A percentile compares a stretch with the other conserved stretches of the same genome.
Evolutionary conservation across 805 yeast species (phyloP).

Genomic region (Candida sonorensis): DNA sequence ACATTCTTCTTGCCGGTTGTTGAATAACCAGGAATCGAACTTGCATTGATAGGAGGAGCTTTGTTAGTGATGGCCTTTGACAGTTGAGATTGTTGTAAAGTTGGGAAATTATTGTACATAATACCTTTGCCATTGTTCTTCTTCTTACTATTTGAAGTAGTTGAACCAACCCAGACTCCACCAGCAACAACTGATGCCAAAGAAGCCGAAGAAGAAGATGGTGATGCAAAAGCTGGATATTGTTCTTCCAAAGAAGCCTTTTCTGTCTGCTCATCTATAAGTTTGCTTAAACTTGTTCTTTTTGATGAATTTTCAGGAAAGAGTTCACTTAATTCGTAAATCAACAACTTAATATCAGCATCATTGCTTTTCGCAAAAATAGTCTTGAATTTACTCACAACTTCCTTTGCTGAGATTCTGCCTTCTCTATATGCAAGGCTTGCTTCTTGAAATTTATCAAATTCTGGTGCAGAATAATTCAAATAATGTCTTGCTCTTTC

Average conservation of each 20-base stretch:
- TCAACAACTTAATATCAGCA: conserved; percentile 49
- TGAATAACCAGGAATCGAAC: conserved; percentile 11
- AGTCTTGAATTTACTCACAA: conserved; percentile 38
- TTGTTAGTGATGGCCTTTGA: background rate
- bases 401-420: conserved; percentile 39
- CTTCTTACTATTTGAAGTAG: conserved; percentile 1
- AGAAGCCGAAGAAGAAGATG: conserved; percentile 5
- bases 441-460: conserved; percentile 41
- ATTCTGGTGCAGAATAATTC: conserved; percentile 40
- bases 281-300: conserved; percentile 30
- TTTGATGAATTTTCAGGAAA: conserved; percentile 41
- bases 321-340: conserved; percentile 56
- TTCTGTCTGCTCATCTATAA: conserved; percentile 21
- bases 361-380: conserved; percentile 36
- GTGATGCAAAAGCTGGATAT: conserved; percentile 44
- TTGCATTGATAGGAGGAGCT: conserved; percentile 9
- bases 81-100: conserved; percentile 1
- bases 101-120: too few relatives aligned
- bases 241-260: conserved; percentile 26
- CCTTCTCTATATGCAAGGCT: conserved; percentile 43
- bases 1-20: conserved; percentile 1
- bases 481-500: conserved; percentile 82
- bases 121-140: too few relatives aligned
- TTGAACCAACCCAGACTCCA: conserved; percentile 9
- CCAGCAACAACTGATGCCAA: too few relatives aligned